Conservation (phyloP, 1,284 basidiomycete genomes). For the Cryptococcus amylolentus region DNA sequence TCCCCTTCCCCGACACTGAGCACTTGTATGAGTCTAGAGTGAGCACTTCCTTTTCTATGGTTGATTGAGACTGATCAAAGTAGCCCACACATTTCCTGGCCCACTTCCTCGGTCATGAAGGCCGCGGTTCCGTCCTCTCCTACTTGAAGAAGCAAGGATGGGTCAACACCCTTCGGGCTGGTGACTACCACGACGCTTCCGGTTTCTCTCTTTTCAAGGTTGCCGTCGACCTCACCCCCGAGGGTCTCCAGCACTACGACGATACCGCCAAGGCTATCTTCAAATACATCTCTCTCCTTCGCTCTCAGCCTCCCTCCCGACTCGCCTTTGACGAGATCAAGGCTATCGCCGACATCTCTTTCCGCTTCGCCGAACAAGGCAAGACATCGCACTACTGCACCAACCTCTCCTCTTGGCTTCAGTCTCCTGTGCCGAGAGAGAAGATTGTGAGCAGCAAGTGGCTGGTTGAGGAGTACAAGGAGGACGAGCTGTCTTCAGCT, state of each 20-base stretch:
- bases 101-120: slow-evolving; percentile 94
- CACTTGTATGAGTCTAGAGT: slow-evolving; percentile 72
- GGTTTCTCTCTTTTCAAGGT: slow-evolving; percentile 89
- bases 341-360: slow-evolving; percentile 69
- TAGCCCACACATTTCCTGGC: slow-evolving; percentile 73
- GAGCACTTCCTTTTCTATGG: slow-evolving; percentile 4
- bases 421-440: slow-evolving; percentile 64
- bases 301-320: slow-evolving; percentile 61
- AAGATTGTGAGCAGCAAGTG: slow-evolving; percentile 71
- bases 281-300: slow-evolving; percentile 83
- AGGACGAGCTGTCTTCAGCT: slow-evolving; percentile 61
- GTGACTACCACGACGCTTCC: slow-evolving; percentile 62
- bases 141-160: slow-evolving; percentile 91
- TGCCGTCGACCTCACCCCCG: slow-evolving; percentile 73
- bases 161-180: slow-evolving; percentile 75
- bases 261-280: slow-evolving; percentile 70
- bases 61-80: not conserved
- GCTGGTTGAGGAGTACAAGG: slow-evolving; percentile 74
- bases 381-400: slow-evolving; percentile 77
- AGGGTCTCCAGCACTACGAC: slow-evolving; percentile 81
- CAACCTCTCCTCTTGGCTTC: slow-evolving; percentile 72
- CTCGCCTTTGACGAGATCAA: slow-evolving; percentile 78
- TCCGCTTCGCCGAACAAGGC: slow-evolving; percentile 84
- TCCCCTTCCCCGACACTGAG: slow-evolving; percentile 80
- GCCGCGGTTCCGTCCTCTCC: slow-evolving; percentile 85